Conservation (phyloP, 345 rosid species). For the Eucalyptus fibrosa region DNA sequence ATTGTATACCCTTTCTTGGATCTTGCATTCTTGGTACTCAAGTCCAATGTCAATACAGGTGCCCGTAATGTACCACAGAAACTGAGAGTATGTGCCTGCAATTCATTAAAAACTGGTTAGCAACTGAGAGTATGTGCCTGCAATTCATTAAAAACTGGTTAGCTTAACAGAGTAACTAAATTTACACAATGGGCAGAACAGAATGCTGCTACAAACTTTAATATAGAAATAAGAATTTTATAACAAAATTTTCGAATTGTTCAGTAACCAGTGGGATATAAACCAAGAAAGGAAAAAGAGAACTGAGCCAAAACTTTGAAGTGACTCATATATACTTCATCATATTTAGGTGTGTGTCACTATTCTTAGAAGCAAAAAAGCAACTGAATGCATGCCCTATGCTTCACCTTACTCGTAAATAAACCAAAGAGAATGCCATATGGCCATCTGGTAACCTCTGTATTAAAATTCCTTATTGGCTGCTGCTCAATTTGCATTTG, state of each 20-base stretch:
- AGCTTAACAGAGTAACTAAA: neutral
- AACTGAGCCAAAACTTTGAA: neutral
- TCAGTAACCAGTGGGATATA: neutral
- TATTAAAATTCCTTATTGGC: neutral
- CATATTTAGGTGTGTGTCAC: neutral
- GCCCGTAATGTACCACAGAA: conserved; percentile 45
- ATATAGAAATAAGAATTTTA: neutral
- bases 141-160: neutral
- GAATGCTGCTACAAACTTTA: neutral
- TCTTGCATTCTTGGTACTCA: conserved; percentile 19
- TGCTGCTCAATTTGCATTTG: neutral
- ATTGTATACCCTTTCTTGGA: conserved; percentile 15
- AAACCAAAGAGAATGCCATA: neutral
- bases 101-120: neutral
- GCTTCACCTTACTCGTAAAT: neutral
- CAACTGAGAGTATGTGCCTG: conserved; percentile 50
- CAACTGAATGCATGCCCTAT: neutral
- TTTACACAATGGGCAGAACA: neutral
- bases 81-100: conserved; percentile 48
- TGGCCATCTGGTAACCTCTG: neutral
- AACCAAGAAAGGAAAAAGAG: neutral
- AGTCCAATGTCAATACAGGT: conserved; percentile 24
- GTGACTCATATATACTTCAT: neutral
- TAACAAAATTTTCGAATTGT: neutral
- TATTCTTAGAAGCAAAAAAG: neutral